Base-by-base conservation (phyloP, 257 asterid genomes). In the Primulina huaijiensis region DNA sequence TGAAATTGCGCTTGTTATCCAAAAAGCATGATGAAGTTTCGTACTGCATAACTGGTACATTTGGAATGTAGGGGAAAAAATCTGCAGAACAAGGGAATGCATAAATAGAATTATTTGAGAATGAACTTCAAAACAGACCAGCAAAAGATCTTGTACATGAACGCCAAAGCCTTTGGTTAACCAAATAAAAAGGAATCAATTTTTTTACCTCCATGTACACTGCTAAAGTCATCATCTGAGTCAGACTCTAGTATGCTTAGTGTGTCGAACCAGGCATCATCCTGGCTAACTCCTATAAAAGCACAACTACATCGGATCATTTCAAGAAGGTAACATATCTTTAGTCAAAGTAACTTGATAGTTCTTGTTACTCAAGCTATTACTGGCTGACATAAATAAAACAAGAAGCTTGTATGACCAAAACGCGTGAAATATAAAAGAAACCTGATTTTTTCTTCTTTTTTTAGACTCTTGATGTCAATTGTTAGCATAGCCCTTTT, bases 251-350 rank as follows among this genome's bases (percentile, higher is more conserved):
- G 73, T 55, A 89, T 73, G 83, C 97, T 92, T 65, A 80, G 72
- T 9, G 97, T 71, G 81, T 92, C 97, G 58, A 86, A 92, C 91
- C 93, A 92, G 29, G 90, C 78, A 8, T 92, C 97, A 62, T 87
- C 97, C 72, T 76, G 90, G 76, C 84, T 79, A 72, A 81, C 58
- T 76, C 86, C 97, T 91, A 84, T 68, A 74, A 79, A 64, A 67
- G 65, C 17, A 69, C 23, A 70, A 65, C 9, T 25, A 61, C 14
- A 29, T 57, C 16, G 8, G 14, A 5, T 53, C 57, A 69, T 71
- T 74, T 66, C 62, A 70, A 19, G 38, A 37, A 33, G 21, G n/a
- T 67, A 55, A 55, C 37, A 68, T 20, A 50, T 56, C 72, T 35
- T 37, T 46, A 43, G 14, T 7, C 30, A 50, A 69, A 2, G 34